Conservation (phyloP, 495 filamentous ascomycete genomes). For the Thermochaetoides thermophila region DNA sequence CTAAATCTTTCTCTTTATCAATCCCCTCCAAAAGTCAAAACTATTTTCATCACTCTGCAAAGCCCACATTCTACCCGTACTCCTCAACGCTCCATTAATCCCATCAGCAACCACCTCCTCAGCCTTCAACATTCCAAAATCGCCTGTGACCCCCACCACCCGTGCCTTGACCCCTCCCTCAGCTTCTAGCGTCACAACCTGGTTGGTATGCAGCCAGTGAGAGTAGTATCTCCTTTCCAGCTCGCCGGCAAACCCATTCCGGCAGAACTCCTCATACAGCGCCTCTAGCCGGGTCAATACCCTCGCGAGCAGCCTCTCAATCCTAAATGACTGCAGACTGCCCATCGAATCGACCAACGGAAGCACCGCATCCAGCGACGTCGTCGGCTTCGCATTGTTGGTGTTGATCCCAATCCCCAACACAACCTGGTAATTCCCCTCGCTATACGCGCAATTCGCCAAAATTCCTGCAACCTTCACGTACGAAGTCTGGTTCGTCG, state of each 20-base stretch:
- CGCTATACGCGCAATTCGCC: conserved; percentile 71
- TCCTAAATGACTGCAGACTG: conserved; percentile 40
- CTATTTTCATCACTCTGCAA: conserved; percentile 95
- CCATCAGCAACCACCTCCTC: conserved; percentile 68
- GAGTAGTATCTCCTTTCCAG: conserved; percentile 72
- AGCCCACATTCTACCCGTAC: conserved; percentile 64
- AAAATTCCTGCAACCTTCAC: conserved; percentile 92
- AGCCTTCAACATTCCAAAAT: conserved; percentile 73
- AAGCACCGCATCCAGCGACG: conserved; percentile 62
- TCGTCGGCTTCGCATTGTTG: conserved; percentile 75
- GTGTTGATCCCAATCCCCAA: conserved; percentile 84
- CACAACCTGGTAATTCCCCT: conserved; percentile 70
- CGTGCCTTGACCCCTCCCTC: conserved; percentile 62
- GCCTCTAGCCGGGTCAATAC: conserved; percentile 68
- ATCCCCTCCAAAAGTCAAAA: conserved; percentile 91
- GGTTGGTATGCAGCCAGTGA: conserved; percentile 80
- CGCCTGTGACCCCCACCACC: conserved; percentile 78
- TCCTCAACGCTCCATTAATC: conserved; percentile 20
- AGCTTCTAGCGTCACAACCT: conserved; percentile 77
- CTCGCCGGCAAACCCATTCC: conserved; percentile 51
- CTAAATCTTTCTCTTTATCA: conserved; percentile 69
- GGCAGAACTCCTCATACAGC: conserved; percentile 59
- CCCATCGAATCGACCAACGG: conserved; percentile 13
- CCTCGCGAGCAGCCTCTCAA: conserved; percentile 72
- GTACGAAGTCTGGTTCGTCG: conserved; percentile 42